A percentile compares a stretch with the other conserved stretches of the same genome.
Conservation (phyloP, 164 flowering plant genomes). For the Protea cynaroides region DNA sequence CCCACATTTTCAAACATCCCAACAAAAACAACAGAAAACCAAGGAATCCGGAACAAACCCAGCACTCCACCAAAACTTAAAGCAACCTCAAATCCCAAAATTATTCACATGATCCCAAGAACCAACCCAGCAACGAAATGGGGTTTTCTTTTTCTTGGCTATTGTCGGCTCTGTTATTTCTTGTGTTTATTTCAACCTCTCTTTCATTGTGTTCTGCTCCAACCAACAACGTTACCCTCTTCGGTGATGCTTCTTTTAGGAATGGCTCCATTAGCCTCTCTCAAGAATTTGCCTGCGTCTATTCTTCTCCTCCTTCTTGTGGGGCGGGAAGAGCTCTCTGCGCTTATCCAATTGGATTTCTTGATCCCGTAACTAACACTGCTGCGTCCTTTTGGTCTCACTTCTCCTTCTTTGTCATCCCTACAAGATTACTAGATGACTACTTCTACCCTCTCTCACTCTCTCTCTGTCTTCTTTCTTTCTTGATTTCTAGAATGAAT, state of each 20-base stretch:
- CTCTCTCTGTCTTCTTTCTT: not conserved
- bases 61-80: not conserved
- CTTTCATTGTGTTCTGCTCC: slow-evolving; percentile 19
- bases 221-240: slow-evolving; percentile 35
- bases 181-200: slow-evolving; percentile 15
- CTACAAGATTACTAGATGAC: not conserved
- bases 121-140: not conserved
- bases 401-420: slow-evolving; percentile 51
- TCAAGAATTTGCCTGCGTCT: slow-evolving; percentile 22
- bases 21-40: not conserved
- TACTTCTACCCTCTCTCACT: not conserved
- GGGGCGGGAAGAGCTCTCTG: slow-evolving; percentile 56
- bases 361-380: slow-evolving; percentile 30
- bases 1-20: too few species aligned
- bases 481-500: too few species aligned
- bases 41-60: not conserved
- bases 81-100: not conserved
- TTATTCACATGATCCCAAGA: not conserved
- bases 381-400: slow-evolving; percentile 44
- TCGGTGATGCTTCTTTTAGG: slow-evolving; percentile 40
- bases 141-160: not conserved
- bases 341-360: slow-evolving; percentile 50
- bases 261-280: slow-evolving; percentile 46
- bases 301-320: slow-evolving; percentile 9
- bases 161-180: slow-evolving; percentile 11